phyloP scores from a whole-genome alignment of 805 yeast genomes.

The Scheffersomyces lignosus region DNA sequence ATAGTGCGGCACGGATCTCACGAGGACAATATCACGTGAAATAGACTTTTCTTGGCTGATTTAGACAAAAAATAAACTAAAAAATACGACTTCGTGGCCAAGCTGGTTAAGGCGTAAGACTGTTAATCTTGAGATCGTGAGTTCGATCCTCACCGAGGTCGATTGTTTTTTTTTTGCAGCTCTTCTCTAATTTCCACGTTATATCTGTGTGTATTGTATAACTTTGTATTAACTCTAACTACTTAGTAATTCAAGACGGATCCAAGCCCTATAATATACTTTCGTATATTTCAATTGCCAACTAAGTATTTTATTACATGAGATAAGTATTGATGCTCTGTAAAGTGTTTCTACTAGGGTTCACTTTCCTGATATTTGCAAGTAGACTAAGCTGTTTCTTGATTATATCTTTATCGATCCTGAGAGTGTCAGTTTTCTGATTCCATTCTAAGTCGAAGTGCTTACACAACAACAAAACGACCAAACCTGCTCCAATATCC shows the following conservation, averaged over 20 bases:
- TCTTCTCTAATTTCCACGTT: too few species aligned
- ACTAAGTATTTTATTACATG: slow-evolving; percentile 28
- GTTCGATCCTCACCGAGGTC: slow-evolving; percentile 35
- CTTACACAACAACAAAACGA: slow-evolving; percentile 51
- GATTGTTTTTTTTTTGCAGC: slow-evolving; percentile 14
- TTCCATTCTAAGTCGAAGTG: slow-evolving; percentile 47
- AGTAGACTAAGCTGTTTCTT: slow-evolving; percentile 56
- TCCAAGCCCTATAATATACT: too few species aligned
- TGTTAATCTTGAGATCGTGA: slow-evolving; percentile 33
- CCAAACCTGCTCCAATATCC: slow-evolving; percentile 66
- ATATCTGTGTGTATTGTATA: too few species aligned
- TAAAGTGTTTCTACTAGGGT: slow-evolving; percentile 77
- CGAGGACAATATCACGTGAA: too few species aligned
- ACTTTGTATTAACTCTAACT: too few species aligned
- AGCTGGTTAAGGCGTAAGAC: slow-evolving; percentile 30
- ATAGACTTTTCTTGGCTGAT: not conserved
- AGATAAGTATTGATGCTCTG: slow-evolving; percentile 65
- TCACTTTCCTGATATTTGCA: slow-evolving; percentile 48
- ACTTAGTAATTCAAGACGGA: too few species aligned
- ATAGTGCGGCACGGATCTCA: too few species aligned
- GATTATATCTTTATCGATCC: slow-evolving; percentile 50
- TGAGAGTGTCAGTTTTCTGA: slow-evolving; percentile 9
- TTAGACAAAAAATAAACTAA: not conserved
- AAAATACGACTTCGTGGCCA: slow-evolving; percentile 25
- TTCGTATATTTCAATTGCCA: too few species aligned